Base-by-base conservation (phyloP, 2,329 filamentous ascomycete species). In the Coniochaeta pulveracea region DNA sequence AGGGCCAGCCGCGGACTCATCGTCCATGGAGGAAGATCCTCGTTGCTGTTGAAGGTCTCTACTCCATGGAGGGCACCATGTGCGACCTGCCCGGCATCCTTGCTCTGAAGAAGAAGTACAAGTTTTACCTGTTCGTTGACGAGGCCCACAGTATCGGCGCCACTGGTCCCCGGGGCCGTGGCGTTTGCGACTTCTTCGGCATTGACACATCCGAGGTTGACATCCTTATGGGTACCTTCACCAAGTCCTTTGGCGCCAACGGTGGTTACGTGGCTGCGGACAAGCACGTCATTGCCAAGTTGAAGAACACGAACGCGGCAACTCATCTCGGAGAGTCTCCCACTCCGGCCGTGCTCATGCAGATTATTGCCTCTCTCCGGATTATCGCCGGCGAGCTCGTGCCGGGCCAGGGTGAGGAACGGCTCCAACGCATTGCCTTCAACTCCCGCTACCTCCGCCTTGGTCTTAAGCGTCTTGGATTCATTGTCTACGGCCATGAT, bases 11-110 rank as follows among this genome's bases (percentile, higher is more conserved):
- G 34, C 82, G 91, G 44, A 98, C 89, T n/a, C 91, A 98, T 58
- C 82, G 91, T 19, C 91, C 91, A 1, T 98, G 91, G 91, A 95
- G 93, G 70, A 98, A 96, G 75, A 96, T 98, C 39, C 58, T 98
- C 33, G 84, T 98, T 27, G 88, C 89, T 23, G 85, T 98, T 23
- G 91, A 98, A 57, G 91, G 91, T 46, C 72, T 98, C 14, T 98
- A 98, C 68, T 96, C 89, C 1, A 98, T 98, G 91, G 91, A 98
- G 63, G 91, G 91, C 31, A 95, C 88, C 44, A 93, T 98, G 84
- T 91, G 85, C 59, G 91, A 98, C 55, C 72, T 98, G n/a, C 91
- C 91, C 2, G 85, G 85, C 40, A 66, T 98, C 33, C 62, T 98
- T 37, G 72, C 69, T 33, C 69, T 98, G 43, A 95, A 94, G 73